phyloP scores from a whole-genome alignment of 2,329 filamentous ascomycete genomes.

The Diaporthe amygdali region DNA sequence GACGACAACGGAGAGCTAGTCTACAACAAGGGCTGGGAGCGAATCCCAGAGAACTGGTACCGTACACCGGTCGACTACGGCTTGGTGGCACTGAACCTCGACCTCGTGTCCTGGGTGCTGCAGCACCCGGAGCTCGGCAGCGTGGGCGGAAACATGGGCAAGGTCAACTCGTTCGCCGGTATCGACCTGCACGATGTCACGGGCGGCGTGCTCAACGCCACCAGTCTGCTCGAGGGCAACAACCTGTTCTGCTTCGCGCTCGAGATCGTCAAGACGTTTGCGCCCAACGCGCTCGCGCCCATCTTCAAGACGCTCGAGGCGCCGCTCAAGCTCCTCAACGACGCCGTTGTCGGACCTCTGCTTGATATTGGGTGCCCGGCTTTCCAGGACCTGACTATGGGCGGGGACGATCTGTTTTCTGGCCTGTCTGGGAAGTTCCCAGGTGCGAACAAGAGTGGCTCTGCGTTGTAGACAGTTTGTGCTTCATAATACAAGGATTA shows the following conservation, averaged over 20 bases:
- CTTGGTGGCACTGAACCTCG: conserved; percentile 45
- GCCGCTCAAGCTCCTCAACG: conserved; percentile 39
- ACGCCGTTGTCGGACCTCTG: conserved; percentile 35
- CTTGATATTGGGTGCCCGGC: conserved; percentile 36
- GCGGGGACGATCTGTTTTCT: conserved; percentile 27
- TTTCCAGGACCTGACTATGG: conserved; percentile 33
- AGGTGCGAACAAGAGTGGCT: neutral
- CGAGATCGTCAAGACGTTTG: conserved; percentile 43
- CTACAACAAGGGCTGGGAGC: conserved; percentile 53
- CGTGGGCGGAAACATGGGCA: conserved; percentile 36
- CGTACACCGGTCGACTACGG: conserved; percentile 47
- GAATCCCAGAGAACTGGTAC: conserved; percentile 60
- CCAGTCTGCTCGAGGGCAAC: conserved; percentile 34
- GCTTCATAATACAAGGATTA: neutral
- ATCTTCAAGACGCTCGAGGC: conserved; percentile 39
- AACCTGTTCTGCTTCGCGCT: conserved; percentile 44
- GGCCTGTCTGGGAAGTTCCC: conserved; percentile 7
- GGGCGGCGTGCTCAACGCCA: conserved; percentile 31
- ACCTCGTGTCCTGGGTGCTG: conserved; percentile 41
- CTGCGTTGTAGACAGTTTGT: neutral
- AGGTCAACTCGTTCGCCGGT: conserved; percentile 32
- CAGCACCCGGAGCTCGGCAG: conserved; percentile 46
- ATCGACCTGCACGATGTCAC: conserved; percentile 34
- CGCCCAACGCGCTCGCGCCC: conserved; percentile 47
- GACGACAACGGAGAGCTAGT: conserved; percentile 39